These are phyloP conservation scores for Rhodotorula glutinis DNA, from an alignment of 1,284 basidiomycete species.

Conservation along the genomic window DNA sequence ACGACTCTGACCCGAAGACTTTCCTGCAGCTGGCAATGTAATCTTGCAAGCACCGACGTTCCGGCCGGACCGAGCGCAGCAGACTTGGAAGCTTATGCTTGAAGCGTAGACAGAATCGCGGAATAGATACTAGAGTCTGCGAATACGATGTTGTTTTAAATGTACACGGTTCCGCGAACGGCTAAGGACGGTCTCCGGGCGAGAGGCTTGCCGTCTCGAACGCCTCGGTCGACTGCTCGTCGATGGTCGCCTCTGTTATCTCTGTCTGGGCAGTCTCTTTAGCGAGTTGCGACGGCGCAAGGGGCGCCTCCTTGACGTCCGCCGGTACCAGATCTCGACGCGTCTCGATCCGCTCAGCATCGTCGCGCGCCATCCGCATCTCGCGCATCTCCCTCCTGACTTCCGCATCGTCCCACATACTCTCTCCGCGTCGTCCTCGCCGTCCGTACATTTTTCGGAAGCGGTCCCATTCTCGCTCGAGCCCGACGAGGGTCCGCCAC, in stretches of 20 bases:
- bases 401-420: conserved; percentile 8
- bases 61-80: conserved; percentile 40
- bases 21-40: conserved; percentile 45
- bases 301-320: neutral
- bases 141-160: no score
- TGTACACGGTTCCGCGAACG: no score
- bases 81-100: conserved; percentile 40
- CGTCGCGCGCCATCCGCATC: conserved; percentile 17
- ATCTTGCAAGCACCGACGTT: conserved; percentile 43
- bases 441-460: neutral
- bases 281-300: neutral
- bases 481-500: conserved; percentile 20
- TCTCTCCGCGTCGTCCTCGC: neutral
- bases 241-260: neutral
- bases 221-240: no score
- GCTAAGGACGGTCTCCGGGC: no score
- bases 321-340: no score
- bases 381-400: conserved; percentile 12
- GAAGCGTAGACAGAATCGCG: neutral
- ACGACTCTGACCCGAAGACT: neutral
- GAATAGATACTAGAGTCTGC: no score
- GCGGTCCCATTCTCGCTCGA: conserved; percentile 1
- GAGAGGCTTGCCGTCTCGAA: no score
- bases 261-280: neutral
- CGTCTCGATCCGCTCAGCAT: conserved; percentile 9